These are phyloP conservation scores for Fragilariopsis cylindrus DNA, from an alignment of 108 stramenopile genomes.

Conservation along the genomic window DNA sequence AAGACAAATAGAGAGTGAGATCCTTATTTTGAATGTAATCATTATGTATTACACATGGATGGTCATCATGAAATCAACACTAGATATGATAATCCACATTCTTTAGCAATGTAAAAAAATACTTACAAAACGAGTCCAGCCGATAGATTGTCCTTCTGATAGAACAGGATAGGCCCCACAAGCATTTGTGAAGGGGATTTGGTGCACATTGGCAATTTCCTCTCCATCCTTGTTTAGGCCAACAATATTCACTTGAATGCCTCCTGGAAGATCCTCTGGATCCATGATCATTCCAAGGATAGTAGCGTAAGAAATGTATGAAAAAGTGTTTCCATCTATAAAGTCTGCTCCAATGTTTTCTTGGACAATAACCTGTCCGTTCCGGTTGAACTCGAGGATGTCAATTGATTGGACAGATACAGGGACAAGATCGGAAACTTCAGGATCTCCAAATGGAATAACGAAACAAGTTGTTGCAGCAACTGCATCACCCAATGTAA, in stretches of 20 bases:
- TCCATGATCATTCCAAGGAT: too few relatives aligned
- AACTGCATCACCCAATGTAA: not conserved
- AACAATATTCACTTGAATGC: too few relatives aligned
- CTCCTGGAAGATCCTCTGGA: too few relatives aligned
- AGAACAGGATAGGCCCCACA: not conserved
- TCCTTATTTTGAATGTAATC: too few relatives aligned
- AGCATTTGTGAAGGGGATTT: not conserved
- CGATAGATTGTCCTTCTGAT: not conserved
- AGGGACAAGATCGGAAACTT: not conserved
- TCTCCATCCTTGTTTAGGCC: not conserved
- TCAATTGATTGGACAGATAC: not conserved
- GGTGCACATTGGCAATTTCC: not conserved
- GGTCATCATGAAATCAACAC: too few relatives aligned
- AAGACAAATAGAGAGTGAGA: not conserved
- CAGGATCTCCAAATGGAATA: too few relatives aligned
- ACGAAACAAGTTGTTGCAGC: too few relatives aligned
- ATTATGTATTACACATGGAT: too few relatives aligned
- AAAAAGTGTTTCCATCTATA: not conserved
- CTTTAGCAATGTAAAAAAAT: not conserved
- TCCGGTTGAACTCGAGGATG: too few relatives aligned
- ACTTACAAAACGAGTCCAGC: slow-evolving; percentile 2
- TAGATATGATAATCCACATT: not conserved
- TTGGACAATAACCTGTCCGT: too few relatives aligned
- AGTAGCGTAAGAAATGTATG: not conserved
- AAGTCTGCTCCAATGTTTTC: not conserved